Percentiles rank a stretch among this genome's conserved stretches.
phyloP scores from a whole-genome alignment of 306 rosid genomes.

The Ormosia emarginata region DNA sequence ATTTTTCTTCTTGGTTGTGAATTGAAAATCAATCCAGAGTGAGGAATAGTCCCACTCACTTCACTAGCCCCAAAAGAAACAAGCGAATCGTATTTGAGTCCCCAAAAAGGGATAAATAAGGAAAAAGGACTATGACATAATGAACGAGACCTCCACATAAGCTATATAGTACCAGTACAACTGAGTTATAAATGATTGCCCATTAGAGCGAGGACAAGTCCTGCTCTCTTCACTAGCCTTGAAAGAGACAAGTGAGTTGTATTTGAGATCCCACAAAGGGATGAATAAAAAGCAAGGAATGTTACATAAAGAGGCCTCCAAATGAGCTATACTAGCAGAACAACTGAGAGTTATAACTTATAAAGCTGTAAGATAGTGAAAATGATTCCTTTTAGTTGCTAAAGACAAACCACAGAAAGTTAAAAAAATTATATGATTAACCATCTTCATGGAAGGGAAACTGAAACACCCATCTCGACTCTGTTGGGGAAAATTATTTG shows the following conservation, averaged over 20 bases:
- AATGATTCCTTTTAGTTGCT: background rate
- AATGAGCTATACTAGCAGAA: background rate
- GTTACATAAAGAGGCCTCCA: background rate
- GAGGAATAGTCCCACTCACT: background rate
- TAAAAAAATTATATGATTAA: background rate
- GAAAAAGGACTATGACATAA: background rate
- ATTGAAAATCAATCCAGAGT: background rate
- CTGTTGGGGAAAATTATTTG: background rate
- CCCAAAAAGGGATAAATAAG: background rate
- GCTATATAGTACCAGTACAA: background rate
- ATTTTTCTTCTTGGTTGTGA: background rate
- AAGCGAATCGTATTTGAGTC: background rate
- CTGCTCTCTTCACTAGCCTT: background rate
- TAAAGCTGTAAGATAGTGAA: background rate
- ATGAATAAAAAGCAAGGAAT: background rate
- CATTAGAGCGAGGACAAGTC: background rate
- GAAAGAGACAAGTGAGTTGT: background rate
- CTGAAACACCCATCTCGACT: background rate
- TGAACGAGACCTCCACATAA: background rate
- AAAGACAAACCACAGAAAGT: background rate
- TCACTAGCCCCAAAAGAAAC: background rate
- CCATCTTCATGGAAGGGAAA: background rate
- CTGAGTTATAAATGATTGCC: background rate
- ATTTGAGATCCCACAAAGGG: background rate
- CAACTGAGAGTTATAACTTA: background rate